Percentiles rank a stretch among this genome's conserved stretches.
Evolutionary conservation across 2,329 filamentous ascomycete genomes (phyloP).

Genomic region (Cladophialophora bantiana): DNA sequence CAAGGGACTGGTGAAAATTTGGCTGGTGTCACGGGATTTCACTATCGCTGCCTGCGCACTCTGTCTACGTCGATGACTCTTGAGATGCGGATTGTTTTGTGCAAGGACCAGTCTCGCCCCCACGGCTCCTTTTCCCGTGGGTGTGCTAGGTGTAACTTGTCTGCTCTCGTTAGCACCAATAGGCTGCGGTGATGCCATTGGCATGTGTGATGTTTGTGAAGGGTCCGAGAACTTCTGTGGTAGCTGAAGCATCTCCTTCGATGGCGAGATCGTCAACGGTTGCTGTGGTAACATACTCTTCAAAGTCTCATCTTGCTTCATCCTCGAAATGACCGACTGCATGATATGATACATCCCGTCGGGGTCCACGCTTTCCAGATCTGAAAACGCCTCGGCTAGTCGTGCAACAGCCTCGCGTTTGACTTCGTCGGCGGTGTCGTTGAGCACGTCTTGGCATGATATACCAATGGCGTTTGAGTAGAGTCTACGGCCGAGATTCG

Average conservation of each 20-base stretch:
- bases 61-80: slow-evolving; percentile 75
- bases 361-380: slow-evolving; percentile 84
- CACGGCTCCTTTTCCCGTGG: slow-evolving; percentile 44
- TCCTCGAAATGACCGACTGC: slow-evolving; percentile 74
- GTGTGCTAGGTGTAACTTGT: slow-evolving; percentile 52
- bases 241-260: slow-evolving; percentile 49
- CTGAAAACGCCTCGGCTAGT: slow-evolving; percentile 83
- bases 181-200: slow-evolving; percentile 12
- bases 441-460: slow-evolving; percentile 81
- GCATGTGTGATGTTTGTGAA: not conserved
- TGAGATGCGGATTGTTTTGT: slow-evolving; percentile 83
- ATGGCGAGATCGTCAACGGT: not conserved
- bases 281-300: slow-evolving; percentile 48
- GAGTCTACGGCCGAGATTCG: slow-evolving; percentile 77
- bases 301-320: slow-evolving; percentile 59
- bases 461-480: slow-evolving; percentile 84
- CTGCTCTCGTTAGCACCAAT: slow-evolving; percentile 29
- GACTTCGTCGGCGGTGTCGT: slow-evolving; percentile 72
- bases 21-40: slow-evolving; percentile 40
- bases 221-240: slow-evolving; percentile 15
- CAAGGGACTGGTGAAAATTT: slow-evolving; percentile 50
- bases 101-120: slow-evolving; percentile 73
- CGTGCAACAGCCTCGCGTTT: slow-evolving; percentile 85
- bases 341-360: slow-evolving; percentile 89
- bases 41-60: slow-evolving; percentile 47